Base-by-base conservation (phyloP, 2,329 filamentous ascomycete genomes). In the Lasiodiplodia sp. region DNA sequence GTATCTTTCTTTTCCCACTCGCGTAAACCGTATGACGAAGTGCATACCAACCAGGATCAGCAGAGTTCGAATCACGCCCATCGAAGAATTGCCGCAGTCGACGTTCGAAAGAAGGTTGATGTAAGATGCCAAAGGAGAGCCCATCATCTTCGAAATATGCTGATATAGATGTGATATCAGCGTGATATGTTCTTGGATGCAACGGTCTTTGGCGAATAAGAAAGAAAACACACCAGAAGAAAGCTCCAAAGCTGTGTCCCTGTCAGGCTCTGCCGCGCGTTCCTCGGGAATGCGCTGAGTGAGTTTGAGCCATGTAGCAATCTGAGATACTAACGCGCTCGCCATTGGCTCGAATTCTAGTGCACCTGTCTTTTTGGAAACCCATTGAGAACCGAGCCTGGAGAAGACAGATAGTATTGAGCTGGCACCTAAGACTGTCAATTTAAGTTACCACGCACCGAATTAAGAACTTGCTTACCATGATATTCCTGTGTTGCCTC, bases 11-110 rank as follows among this genome's bases (percentile, higher is more conserved):
- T 23, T 47, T 23, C 25, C 58, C 58, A 18, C 38, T 21, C 1
- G 58, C 58, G 58, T 63, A 63, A 12, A 63, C 58, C 10, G 47
- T 31, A 28, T 63, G 49, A 14, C 58, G 38, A 23, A 63, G 58
- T 23, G 58, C 58, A 28, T 63, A 63, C 58, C 58, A 63, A 21
- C n/a, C 38, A 28, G 58, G 58, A 25, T 63, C 58, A 2, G 18
- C 25, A 23, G n/a, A 3, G n/a, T n/a, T 25, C 21, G 21, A 25
- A 23, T n/a, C 21, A n/a, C 5, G 21, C 12, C 18, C 21, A 23
- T 51, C 47, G 23, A 51, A 51, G n/a, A 23, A 51, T 25, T 51
- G 47, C 18, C 47, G 47, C 11, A 51, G 47, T n/a, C 47, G 47
- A 51, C n/a, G 47, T 14, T 51, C 47, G 18, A 51, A 51, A 12